Percentiles rank a stretch among this genome's conserved stretches.
phyloP scores from a whole-genome alignment of 129 eudicot genomes.

The Deinandra increscens region DNA sequence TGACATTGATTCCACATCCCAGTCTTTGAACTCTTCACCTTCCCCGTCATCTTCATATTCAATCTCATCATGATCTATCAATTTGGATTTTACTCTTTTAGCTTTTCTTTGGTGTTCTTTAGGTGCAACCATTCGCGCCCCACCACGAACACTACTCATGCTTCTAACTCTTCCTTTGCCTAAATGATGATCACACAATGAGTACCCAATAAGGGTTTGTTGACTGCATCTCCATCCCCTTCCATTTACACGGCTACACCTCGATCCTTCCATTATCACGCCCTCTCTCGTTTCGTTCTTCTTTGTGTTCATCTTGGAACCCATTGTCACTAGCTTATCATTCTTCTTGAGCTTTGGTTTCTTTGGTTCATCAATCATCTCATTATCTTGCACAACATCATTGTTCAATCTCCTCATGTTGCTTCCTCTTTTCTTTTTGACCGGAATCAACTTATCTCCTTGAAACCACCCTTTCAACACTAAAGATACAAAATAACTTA shows the following conservation, averaged over 20 bases:
- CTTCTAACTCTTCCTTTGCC: slow-evolving; percentile 84
- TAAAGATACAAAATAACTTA: slow-evolving; percentile 15
- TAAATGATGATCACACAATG: slow-evolving; percentile 88
- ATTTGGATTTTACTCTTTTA: no score
- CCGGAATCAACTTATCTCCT: slow-evolving; percentile 49
- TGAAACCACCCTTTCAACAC: slow-evolving; percentile 40
- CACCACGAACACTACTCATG: slow-evolving; percentile 39
- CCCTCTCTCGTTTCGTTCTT: slow-evolving; percentile 60
- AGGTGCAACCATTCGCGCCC: slow-evolving; percentile 10
- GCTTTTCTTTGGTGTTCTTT: slow-evolving; percentile 11
- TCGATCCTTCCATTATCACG: slow-evolving; percentile 77
- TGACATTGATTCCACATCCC: slow-evolving; percentile 26
- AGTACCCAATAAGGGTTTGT: slow-evolving; percentile 77
- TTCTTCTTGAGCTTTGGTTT: slow-evolving; percentile 39
- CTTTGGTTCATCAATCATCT: slow-evolving; percentile 18
- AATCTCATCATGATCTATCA: slow-evolving; percentile 16
- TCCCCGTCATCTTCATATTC: slow-evolving; percentile 21
- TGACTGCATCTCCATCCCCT: slow-evolving; percentile 95
- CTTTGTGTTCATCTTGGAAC: slow-evolving; percentile 17
- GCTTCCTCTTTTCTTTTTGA: slow-evolving; percentile 63
- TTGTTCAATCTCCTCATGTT: slow-evolving; percentile 18
- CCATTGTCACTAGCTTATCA: not conserved
- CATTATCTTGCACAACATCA: slow-evolving; percentile 23
- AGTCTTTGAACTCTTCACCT: slow-evolving; percentile 24
- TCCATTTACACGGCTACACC: slow-evolving; percentile 91